phyloP scores from a whole-genome alignment of 768 basidiomycete genomes.

The Tulasnella sp. region DNA sequence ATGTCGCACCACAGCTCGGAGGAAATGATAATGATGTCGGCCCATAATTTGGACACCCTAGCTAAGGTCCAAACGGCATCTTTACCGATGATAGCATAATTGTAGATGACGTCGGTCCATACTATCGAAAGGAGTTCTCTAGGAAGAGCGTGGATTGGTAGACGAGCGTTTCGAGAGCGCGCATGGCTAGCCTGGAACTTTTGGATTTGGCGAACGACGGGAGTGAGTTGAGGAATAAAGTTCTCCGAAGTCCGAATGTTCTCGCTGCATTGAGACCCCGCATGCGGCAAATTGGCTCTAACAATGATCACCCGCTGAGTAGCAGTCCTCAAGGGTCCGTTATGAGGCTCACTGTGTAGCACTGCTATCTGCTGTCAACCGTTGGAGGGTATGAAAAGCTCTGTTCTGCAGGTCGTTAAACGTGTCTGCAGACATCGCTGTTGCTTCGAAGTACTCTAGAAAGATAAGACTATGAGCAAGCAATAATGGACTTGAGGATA shows the following conservation, averaged over 20 bases:
- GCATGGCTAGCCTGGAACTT: background rate
- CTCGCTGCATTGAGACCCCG: background rate
- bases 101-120: background rate
- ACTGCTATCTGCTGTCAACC: background rate
- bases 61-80: background rate
- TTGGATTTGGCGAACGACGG: background rate
- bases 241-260: background rate
- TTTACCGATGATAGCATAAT: background rate
- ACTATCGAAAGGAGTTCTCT: background rate
- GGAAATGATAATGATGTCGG: background rate
- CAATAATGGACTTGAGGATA: background rate
- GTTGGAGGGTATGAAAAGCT: background rate
- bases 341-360: background rate
- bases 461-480: background rate
- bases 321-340: background rate
- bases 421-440: background rate
- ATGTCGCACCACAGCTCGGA: conserved; percentile 1
- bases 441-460: background rate
- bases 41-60: background rate
- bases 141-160: background rate
- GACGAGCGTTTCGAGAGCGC: background rate
- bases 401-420: background rate
- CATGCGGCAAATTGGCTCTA: background rate
- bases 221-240: background rate
- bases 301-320: background rate